A percentile compares a stretch with the other conserved stretches of the same genome.
phyloP scores from a whole-genome alignment of 768 basidiomycete species.

The Podaxis sp. region DNA sequence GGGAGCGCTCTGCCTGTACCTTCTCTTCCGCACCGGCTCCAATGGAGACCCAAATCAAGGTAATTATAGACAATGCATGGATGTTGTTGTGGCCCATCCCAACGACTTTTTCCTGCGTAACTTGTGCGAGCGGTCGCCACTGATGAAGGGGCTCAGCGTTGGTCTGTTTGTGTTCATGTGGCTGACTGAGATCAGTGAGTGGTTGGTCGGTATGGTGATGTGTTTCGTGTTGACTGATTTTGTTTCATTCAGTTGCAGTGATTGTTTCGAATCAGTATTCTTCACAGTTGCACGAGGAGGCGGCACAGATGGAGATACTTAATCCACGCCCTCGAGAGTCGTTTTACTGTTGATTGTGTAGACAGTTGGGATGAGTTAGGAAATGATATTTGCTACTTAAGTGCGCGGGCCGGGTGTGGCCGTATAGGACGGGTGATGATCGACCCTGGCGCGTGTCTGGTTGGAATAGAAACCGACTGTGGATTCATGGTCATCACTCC shows the following conservation, averaged over 20 bases:
- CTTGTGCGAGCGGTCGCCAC: slow-evolving; percentile 6
- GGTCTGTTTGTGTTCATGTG: slow-evolving; percentile 9
- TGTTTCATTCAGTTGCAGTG: not conserved
- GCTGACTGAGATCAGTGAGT: slow-evolving; percentile 8
- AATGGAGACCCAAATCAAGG: not conserved
- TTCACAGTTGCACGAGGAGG: slow-evolving; percentile 5
- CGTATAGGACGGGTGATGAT: not conserved
- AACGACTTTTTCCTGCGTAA: slow-evolving; percentile 3
- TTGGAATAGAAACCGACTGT: not conserved
- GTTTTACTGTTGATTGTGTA: slow-evolving; percentile 6
- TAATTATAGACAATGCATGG: slow-evolving; percentile 6
- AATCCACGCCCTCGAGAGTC: slow-evolving; percentile 4
- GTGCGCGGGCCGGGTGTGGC: not conserved
- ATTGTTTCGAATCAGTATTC: slow-evolving; percentile 7
- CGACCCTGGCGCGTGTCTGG: not conserved
- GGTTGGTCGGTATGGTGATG: slow-evolving; percentile 2
- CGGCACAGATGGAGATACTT: slow-evolving; percentile 6
- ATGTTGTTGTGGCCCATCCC: slow-evolving; percentile 5
- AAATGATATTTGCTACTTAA: not conserved
- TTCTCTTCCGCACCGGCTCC: slow-evolving; percentile 23
- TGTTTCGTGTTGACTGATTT: not conserved
- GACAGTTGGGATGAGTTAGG: not conserved
- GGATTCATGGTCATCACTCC: slow-evolving; percentile 8
- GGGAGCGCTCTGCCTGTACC: slow-evolving; percentile 27
- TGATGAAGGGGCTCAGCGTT: slow-evolving; percentile 7